phyloP scores from a whole-genome alignment of 2,329 filamentous ascomycete species.

The Talaromyces sp. region DNA sequence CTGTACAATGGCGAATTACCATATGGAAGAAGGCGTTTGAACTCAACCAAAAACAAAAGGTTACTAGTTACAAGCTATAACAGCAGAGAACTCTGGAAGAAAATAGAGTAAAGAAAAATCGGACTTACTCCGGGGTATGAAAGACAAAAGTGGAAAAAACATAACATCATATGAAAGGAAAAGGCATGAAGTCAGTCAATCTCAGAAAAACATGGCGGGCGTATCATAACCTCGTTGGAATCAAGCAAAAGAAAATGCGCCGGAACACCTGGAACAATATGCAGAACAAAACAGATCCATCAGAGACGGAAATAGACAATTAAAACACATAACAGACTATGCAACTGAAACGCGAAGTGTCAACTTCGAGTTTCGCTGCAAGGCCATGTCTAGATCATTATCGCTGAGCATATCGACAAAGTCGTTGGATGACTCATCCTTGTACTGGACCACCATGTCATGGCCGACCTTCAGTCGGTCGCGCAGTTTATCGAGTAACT shows the following conservation, averaged over 20 bases:
- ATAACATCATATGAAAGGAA: conserved; percentile 8
- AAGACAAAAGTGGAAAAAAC: conserved; percentile 6
- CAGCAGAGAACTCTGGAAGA: neutral
- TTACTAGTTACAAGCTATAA: conserved; percentile 10
- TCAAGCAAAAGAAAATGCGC: conserved; percentile 4
- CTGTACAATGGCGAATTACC: conserved; percentile 15
- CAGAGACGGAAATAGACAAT: neutral
- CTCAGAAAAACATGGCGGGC: conserved; percentile 1
- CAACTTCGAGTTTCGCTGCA: conserved; percentile 83
- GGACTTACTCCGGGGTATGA: conserved; percentile 9
- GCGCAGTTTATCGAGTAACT: conserved; percentile 77
- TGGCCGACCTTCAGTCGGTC: conserved; percentile 77
- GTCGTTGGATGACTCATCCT: conserved; percentile 34
- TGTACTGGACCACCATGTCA: conserved; percentile 70
- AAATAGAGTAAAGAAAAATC: neutral
- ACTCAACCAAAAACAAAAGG: neutral
- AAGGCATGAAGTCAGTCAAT: neutral
- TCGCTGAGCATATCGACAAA: conserved; percentile 62
- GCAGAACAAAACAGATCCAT: conserved; percentile 7
- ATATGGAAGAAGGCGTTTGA: conserved; percentile 1
- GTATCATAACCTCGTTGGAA: conserved; percentile 13
- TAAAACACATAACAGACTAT: conserved; percentile 18
- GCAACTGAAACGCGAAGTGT: conserved; percentile 62
- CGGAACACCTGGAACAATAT: conserved; percentile 13
- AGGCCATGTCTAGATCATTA: conserved; percentile 73